phyloP scores from a whole-genome alignment of 108 stramenopile species.

The Cyclotella baltica region DNA sequence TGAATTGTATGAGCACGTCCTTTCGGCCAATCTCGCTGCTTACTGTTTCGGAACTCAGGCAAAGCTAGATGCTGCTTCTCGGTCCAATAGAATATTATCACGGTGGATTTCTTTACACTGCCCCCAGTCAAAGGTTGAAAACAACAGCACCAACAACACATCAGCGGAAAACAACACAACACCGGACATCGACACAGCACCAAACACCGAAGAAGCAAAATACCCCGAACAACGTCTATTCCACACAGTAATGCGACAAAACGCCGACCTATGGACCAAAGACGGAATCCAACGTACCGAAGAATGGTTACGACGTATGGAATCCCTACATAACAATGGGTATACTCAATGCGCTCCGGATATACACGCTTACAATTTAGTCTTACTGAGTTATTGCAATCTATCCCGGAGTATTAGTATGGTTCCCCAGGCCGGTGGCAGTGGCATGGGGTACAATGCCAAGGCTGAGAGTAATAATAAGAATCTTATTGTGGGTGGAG shows the following conservation, averaged over 20 bases:
- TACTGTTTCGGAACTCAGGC: slow-evolving; percentile 33
- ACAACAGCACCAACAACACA: not conserved
- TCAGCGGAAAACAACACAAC: not conserved
- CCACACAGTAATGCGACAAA: slow-evolving; percentile 48
- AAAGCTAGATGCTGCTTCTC: slow-evolving; percentile 16
- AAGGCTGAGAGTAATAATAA: not conserved
- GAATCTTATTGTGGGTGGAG: slow-evolving; percentile 27
- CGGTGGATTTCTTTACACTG: slow-evolving; percentile 49
- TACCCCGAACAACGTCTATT: slow-evolving; percentile 37
- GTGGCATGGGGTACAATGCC: not conserved
- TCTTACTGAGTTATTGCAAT: slow-evolving; percentile 40
- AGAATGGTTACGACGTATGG: slow-evolving; percentile 44
- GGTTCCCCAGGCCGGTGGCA: not conserved
- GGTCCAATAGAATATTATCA: slow-evolving; percentile 42
- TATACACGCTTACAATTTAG: slow-evolving; percentile 43
- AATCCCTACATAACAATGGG: slow-evolving; percentile 20
- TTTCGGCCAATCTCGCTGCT: slow-evolving; percentile 37
- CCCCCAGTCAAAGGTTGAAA: not conserved
- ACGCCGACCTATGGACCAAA: slow-evolving; percentile 21
- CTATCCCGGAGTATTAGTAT: slow-evolving; percentile 12
- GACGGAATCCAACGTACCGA: slow-evolving; percentile 32
- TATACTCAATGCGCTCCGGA: slow-evolving; percentile 27
- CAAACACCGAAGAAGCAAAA: not conserved
- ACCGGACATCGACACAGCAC: not conserved
- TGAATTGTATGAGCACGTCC: slow-evolving; percentile 30